Conservation (phyloP, 2,329 filamentous ascomycete genomes). For the Botrytis fabae region DNA sequence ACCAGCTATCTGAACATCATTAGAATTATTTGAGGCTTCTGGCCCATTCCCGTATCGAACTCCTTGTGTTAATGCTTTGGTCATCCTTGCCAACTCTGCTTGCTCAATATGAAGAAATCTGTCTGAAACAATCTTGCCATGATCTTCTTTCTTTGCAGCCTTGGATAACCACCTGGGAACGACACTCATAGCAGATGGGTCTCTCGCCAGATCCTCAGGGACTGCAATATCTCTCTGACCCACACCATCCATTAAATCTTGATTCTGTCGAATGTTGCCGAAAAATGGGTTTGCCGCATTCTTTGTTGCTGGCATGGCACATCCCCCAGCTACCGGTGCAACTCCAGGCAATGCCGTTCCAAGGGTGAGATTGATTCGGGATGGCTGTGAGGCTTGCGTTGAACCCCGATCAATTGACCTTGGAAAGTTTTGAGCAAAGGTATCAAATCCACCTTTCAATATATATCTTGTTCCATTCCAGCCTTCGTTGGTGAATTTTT, state of each 20-base stretch:
- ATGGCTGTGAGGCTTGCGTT: constrained; percentile 40
- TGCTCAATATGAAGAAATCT: constrained; percentile 83
- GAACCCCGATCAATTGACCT: constrained; percentile 58
- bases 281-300: constrained; percentile 86
- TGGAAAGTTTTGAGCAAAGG: constrained; percentile 69
- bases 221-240: constrained; percentile 71
- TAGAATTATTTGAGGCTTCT: constrained; percentile 27
- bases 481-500: constrained; percentile 86
- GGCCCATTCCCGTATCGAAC: constrained; percentile 55
- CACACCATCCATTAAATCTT: constrained; percentile 90
- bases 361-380: constrained; percentile 53
- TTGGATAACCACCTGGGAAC: constrained; percentile 77
- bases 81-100: constrained; percentile 89
- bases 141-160: constrained; percentile 65
- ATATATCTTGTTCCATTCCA: constrained; percentile 74
- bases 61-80: constrained; percentile 67
- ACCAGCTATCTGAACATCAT: constrained; percentile 73
- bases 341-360: constrained; percentile 52
- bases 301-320: constrained; percentile 70
- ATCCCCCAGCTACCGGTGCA: constrained; percentile 84
- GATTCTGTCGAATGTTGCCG: constrained; percentile 92
- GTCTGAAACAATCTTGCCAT: constrained; percentile 78
- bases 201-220: constrained; percentile 50
- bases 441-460: constrained; percentile 77
- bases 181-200: constrained; percentile 44